Base-by-base conservation (phyloP, 352 stramenopile species). In the Phytophthora hybrid region DNA sequence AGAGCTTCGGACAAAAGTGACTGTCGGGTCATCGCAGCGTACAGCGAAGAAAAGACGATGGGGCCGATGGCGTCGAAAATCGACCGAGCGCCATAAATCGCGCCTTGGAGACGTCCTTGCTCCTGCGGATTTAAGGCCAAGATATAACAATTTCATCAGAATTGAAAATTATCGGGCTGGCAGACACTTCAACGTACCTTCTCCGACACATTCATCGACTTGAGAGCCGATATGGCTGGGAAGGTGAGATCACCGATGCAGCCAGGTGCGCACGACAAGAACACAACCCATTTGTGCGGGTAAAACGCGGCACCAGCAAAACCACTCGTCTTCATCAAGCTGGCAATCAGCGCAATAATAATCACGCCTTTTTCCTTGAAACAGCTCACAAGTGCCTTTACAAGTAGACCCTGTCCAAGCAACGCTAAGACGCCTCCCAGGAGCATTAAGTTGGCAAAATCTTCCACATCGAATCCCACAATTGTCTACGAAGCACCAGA, bases 351-450 rank as follows among this genome's bases (percentile, higher is more conserved):
- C 9, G 85, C 79, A 19, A 93, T 79, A 47, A 93, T 73, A 59
- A 95, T 91, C 46, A 94, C 85, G 18, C 87, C 84, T 23, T 86
- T 89, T 59, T 95, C 89, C 39, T 87, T 81, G 18, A 87, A 80
- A n/a, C 80, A 91, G 32, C 64, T 52, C 76, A 95, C 85, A 4
- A 94, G 52, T 16, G 84, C 74, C 11, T 85, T 85, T 26, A 94
- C 78, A n/a, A 94, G 32, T 16, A 93, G 16, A 21, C 81, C 60
- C 69, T 95, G 87, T 5, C 80, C 78, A 18, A 94, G 6, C 55
- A 94, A 85, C 2, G 84, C 85, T 26, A 80, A 58, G 10, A 91
- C 59, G 1, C 87, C 85, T 18, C 83, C 78, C 7, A 89, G 41
- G 0, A 96, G 78, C 78, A 93, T 90, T 26, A 94, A 34, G 1